Conservation (phyloP, 257 asterid species). For the Fraxinus anomala region DNA sequence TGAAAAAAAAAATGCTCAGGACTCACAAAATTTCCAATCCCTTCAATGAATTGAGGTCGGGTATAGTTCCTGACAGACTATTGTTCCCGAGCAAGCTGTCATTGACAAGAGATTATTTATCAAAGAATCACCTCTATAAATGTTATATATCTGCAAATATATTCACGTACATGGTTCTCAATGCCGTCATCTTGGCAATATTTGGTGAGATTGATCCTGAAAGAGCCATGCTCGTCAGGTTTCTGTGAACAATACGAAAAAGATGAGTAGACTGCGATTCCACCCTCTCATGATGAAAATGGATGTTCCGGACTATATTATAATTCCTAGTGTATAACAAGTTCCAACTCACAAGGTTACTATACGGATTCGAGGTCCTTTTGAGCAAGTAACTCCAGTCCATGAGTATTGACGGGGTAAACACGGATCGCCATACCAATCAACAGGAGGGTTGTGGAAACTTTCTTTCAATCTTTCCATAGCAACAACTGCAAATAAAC, state of each 20-base stretch:
- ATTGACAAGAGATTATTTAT: constrained; percentile 26
- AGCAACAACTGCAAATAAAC: constrained; percentile 62
- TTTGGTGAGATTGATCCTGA: constrained; percentile 70
- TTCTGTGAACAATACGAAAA: constrained; percentile 45
- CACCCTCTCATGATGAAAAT: not conserved
- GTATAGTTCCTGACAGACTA: constrained; percentile 71
- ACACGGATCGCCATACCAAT: constrained; percentile 98
- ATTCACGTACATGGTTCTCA: constrained; percentile 68
- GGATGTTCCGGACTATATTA: not conserved
- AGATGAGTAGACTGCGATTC: constrained; percentile 3
- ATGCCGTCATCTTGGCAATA: constrained; percentile 72
- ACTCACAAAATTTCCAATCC: constrained; percentile 74
- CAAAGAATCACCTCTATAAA: constrained; percentile 6
- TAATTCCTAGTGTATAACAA: not conserved
- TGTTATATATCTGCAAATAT: constrained; percentile 1
- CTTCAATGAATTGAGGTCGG: constrained; percentile 69
- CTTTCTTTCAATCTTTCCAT: constrained; percentile 60
- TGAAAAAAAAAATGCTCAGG: not conserved
- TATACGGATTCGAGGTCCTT: constrained; percentile 66
- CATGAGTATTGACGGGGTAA: constrained; percentile 72
- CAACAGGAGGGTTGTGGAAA: constrained; percentile 72
- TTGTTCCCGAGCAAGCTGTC: constrained; percentile 80
- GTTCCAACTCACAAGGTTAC: constrained; percentile 64
- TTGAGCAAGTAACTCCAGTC: constrained; percentile 90
- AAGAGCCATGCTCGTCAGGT: constrained; percentile 70